phyloP scores from a whole-genome alignment of 768 basidiomycete species.

The Cystofilobasidium bisporidii region DNA sequence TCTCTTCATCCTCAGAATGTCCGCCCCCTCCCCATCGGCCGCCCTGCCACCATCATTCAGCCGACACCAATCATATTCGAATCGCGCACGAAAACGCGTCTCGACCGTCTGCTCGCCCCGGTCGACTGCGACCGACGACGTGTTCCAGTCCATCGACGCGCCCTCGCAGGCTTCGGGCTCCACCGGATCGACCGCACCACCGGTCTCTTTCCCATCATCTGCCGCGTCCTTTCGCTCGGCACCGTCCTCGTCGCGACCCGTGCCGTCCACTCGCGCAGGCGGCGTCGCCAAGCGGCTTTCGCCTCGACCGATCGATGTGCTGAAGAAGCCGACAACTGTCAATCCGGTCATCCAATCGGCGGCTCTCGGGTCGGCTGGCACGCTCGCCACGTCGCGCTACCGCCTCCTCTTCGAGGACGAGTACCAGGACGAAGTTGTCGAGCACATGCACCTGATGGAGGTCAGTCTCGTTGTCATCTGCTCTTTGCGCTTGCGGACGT shows the following conservation, averaged over 20 bases:
- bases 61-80: slow-evolving; percentile 11
- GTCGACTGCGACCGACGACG: neutral
- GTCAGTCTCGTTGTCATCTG: slow-evolving; percentile 47
- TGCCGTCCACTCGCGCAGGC: neutral
- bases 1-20: neutral
- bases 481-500: too few species aligned
- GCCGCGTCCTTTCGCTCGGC: slow-evolving; percentile 2
- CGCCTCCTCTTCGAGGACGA: slow-evolving; percentile 79
- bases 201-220: neutral
- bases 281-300: neutral
- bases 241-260: neutral
- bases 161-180: neutral
- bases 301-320: neutral
- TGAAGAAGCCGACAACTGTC: neutral
- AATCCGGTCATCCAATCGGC: neutral
- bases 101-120: slow-evolving; percentile 7
- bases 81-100: neutral
- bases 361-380: neutral
- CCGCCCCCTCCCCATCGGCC: neutral
- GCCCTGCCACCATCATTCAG: neutral
- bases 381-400: neutral
- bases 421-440: slow-evolving; percentile 82
- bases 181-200: neutral
- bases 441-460: slow-evolving; percentile 98
- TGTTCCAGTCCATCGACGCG: neutral